phyloP scores from a whole-genome alignment of 371 early-diverging fungal species.

The Mucor mucedo region DNA sequence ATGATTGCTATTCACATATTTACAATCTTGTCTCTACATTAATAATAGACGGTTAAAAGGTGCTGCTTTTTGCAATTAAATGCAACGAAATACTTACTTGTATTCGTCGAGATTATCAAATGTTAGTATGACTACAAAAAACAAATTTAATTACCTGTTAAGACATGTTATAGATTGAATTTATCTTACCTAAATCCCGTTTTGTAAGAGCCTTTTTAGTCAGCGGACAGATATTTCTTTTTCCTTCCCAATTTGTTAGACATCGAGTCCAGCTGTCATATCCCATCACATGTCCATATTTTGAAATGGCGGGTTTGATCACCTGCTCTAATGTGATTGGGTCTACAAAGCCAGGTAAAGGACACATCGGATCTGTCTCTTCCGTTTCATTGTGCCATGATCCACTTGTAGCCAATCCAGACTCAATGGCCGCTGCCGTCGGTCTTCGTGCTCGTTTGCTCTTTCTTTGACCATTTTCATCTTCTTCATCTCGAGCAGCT shows the following conservation, averaged over 20 bases:
- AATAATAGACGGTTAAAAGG: neutral
- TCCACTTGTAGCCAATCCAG: too few species aligned
- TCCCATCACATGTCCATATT: constrained; percentile 92
- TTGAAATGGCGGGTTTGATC: constrained; percentile 87
- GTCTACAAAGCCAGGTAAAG: constrained; percentile 85
- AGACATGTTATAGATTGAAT: neutral
- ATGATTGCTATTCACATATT: neutral
- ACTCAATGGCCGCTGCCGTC: constrained; percentile 2
- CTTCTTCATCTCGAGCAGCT: neutral
- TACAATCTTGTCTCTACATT: constrained; percentile 3
- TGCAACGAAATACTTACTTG: constrained; percentile 36
- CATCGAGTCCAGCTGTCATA: constrained; percentile 89
- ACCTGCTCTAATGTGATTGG: constrained; percentile 88
- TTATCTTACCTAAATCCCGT: constrained; percentile 66
- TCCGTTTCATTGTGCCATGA: constrained; percentile 26
- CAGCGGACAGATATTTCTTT: constrained; percentile 83
- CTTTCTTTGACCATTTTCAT: constrained; percentile 5
- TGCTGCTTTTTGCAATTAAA: neutral
- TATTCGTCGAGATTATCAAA: constrained; percentile 85
- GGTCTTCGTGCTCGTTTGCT: constrained; percentile 4
- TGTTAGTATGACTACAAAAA: constrained; percentile 64
- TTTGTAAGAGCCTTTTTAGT: constrained; percentile 87
- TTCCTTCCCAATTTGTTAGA: constrained; percentile 68
- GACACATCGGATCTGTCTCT: constrained; percentile 53
- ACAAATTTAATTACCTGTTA: neutral